Evolutionary conservation across 1,284 basidiomycete species (phyloP), one percentile per base, ranked within the genome.

Genomic region (Boletus semigastroideus): DNA sequence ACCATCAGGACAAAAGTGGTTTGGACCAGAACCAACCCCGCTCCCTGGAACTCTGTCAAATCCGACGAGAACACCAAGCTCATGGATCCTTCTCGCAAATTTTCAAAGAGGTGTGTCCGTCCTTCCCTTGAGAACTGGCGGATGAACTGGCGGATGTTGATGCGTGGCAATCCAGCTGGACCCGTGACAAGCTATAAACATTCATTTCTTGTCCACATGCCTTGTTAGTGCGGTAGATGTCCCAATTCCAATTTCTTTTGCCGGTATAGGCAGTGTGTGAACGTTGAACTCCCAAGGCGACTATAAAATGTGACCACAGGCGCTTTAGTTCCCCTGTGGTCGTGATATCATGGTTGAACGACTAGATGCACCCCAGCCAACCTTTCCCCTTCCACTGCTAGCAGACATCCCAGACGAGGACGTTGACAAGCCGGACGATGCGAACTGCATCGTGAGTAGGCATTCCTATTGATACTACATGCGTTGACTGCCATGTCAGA

Each of bases 1-100:
- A 50, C 28, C 36, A 19, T 37, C 16, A 16, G 16, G 33, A 39
- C 13, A 25, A 51, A 36, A 91, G 89, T 92, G 56, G 73, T 90
- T 63, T 92, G 90, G 89, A 84, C 86, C 42, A 88, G 83, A 74
- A 74, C 61, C 65, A 92, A 92, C 76, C 87, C 88, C 12, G 83
- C 84, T 12, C 89, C 90, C 17, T 92, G 87, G 87, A 87, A 88
- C 68, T 76, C 79, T 54, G 78, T 92, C 66, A 78, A 87, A 66
- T 83, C 79, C 37, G 77, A 85, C 59, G 82, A 90, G 70, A 79
- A 79, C 57, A 87, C 80, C 52, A 92, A 92, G 73, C 43, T 92
- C 51, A 64, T 84, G 63, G 70, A 79, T 48, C 79, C 88, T 36
- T 84, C 86, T 73, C 81, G 86, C 64, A 84, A 81, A 60, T 89